Evolutionary conservation across 2,329 filamentous ascomycete species (phyloP), one percentile per base, ranked within the genome.

Genomic region (Fusarium illudens): DNA sequence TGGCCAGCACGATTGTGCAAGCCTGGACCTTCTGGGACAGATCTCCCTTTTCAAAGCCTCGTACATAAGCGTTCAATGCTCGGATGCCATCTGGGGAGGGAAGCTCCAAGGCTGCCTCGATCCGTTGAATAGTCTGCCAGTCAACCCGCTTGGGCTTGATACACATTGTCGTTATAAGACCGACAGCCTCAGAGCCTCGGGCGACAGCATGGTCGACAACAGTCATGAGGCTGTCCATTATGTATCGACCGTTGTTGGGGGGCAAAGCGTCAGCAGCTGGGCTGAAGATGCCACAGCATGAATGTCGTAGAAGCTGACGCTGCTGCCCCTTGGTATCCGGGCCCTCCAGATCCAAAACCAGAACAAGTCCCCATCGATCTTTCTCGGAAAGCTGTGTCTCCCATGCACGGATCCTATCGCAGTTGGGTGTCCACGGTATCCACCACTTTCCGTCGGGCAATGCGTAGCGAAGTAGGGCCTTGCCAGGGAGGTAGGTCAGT

Each of bases 281-380:
- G 2, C 54, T 52, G 20, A 64, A 64, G 2, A 50, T 39, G 9
- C 56, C 50, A 7, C 55, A 52, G 15, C 37, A 57, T 12, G 63
- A 63, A 25, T 60, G 37, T 11, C 63, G 63, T 48, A 64, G 50
- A 15, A 60, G 58, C 6, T 20, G 19, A 9, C 36, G 33, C 17
- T 63, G 63, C 29, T 64, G 49, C 1, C 60, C 49, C 9, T 48
- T 61, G 5, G 30, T 54, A 19, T 66, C 64, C 2, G 64, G 64
- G 4, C 64, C 64, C 32, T 66, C 60, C 25, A 66, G 36, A 27
- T 60, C 52, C 20, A 66, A 48, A 3, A 58, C 51, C 6, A 17
- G 17, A 6, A 42, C 48, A 13, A 66, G 34, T 4, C 22, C 17
- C 9, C 20, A 22, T 17, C 55, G 48, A 13, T 60, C 48, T 2